Evolutionary conservation across 1,139 yeast species (phyloP), one percentile per base, ranked within the genome.

Genomic region (Eremothecium sinecaudum): DNA sequence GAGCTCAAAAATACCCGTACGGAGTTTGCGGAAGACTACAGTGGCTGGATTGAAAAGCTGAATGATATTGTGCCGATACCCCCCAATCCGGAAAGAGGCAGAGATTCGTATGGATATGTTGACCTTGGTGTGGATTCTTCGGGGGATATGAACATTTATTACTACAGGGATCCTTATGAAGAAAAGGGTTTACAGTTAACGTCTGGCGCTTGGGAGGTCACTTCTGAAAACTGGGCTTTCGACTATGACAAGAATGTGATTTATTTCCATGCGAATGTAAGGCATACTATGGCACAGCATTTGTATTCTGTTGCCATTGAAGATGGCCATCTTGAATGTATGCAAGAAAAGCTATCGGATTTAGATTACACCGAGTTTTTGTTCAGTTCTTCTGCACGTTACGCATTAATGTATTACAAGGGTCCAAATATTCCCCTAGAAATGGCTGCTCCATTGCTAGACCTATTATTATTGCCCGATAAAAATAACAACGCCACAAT

Each of bases 171-270:
- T 3, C 63, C 73, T 1, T 57, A 61, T 2, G 48, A 75, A 1
- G 35, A 58, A 1, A 55, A 56, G 5, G 79, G 81, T 4, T 53
- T 54, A 5, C 63, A 58, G 30, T 54, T 84, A 24, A 77, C 93
- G 0, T 48, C 65, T 1, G 77, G 79, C 9, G 59, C 67, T 2
- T 84, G 84, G 87, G 94, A 79, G 46, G 78, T 79, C 3, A 66
- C 69, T 20, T 68, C 62, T 17, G 67, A 67, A 9, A 68, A 79
- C 1, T 53, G 76, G 1, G 72, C 72, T 0, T 79, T 69, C 47
- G 78, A 83, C 45, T 45, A 57, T 8, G 63, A 60, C 2, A 66
- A 67, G 7, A 65, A 75, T 29, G 50, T 59, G 2, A 64, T 90
- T 1, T 87, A 77, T 53, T 81, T 79, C 42, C 51, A 73, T 10